These are phyloP conservation scores for Suillus variegatus DNA, from an alignment of 768 basidiomycete genomes.

Conservation along the genomic window DNA sequence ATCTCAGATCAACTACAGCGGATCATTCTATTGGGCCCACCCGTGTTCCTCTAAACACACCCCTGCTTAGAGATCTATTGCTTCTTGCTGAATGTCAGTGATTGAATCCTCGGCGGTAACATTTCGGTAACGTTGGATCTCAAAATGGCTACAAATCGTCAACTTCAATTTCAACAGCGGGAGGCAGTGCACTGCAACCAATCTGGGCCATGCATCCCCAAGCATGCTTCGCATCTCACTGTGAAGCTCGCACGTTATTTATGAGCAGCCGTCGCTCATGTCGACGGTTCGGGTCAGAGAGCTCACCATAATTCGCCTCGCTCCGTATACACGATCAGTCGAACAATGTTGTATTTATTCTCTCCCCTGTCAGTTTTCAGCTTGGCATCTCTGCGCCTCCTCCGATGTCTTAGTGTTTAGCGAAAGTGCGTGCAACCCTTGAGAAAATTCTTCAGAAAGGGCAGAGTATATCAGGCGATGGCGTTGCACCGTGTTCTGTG, in stretches of 20 bases:
- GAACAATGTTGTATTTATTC: not conserved
- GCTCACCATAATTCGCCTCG: not conserved
- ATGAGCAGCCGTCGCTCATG: not conserved
- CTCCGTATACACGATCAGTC: not conserved
- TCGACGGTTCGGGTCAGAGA: not conserved
- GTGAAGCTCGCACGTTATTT: conserved; percentile 8
- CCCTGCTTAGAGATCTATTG: not conserved
- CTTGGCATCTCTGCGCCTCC: conserved; percentile 38
- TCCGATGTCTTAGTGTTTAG: conserved; percentile 71
- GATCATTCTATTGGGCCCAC: conserved; percentile 22
- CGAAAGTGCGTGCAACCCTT: conserved; percentile 77
- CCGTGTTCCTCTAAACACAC: not conserved
- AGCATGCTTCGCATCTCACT: not conserved
- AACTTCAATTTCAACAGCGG: not conserved
- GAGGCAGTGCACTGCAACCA: not conserved
- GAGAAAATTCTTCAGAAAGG: conserved; percentile 67
- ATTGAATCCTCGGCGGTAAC: not conserved
- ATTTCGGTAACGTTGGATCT: conserved; percentile 1
- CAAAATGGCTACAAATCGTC: not conserved
- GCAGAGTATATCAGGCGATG: conserved; percentile 79
- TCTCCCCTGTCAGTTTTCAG: conserved; percentile 11
- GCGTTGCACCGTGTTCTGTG: conserved; percentile 73
- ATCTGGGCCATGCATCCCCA: not conserved
- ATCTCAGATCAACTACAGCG: conserved; percentile 26
- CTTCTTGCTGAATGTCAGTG: not conserved